These are phyloP conservation scores for Saturnispora galanensis DNA, from an alignment of 805 yeast genomes.

Conservation along the genomic window DNA sequence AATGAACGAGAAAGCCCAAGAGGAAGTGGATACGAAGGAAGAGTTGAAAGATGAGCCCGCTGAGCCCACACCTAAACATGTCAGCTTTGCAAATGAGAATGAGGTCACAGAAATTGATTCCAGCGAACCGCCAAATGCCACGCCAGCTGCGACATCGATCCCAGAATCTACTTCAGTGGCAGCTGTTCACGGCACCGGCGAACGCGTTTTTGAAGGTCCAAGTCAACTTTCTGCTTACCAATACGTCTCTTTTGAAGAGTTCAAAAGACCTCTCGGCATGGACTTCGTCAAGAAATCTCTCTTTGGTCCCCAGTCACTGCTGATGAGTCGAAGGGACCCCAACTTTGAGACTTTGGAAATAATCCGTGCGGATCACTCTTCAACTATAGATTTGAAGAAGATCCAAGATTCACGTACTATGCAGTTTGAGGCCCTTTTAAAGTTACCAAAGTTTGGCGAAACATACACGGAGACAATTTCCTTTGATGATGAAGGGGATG, in stretches of 20 bases:
- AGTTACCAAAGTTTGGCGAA: conserved; percentile 58
- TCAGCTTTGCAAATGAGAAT: conserved; percentile 9
- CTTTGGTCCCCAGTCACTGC: conserved; percentile 52
- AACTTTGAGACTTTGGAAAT: conserved; percentile 36
- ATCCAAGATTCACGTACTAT: conserved; percentile 18
- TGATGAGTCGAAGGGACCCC: conserved; percentile 42
- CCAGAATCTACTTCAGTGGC: background rate
- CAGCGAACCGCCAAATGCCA: background rate
- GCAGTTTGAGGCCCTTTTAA: conserved; percentile 33
- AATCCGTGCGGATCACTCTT: conserved; percentile 22
- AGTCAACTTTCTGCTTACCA: conserved; percentile 49
- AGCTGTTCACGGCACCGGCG: background rate
- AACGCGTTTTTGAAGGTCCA: conserved; percentile 52
- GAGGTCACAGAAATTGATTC: background rate
- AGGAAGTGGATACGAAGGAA: conserved; percentile 3
- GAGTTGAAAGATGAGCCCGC: conserved; percentile 6
- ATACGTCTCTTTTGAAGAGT: conserved; percentile 43
- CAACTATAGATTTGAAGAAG: conserved; percentile 20
- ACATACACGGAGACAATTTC: conserved; percentile 32
- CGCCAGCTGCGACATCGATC: too few relatives aligned
- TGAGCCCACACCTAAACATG: background rate
- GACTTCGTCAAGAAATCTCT: conserved; percentile 31
- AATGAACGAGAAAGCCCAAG: background rate
- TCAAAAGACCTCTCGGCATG: conserved; percentile 24
- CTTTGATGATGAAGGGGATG: conserved; percentile 34